Evolutionary conservation across 192 early-diverging fungal genomes (phyloP).

Genomic region (Podila minutissima): DNA sequence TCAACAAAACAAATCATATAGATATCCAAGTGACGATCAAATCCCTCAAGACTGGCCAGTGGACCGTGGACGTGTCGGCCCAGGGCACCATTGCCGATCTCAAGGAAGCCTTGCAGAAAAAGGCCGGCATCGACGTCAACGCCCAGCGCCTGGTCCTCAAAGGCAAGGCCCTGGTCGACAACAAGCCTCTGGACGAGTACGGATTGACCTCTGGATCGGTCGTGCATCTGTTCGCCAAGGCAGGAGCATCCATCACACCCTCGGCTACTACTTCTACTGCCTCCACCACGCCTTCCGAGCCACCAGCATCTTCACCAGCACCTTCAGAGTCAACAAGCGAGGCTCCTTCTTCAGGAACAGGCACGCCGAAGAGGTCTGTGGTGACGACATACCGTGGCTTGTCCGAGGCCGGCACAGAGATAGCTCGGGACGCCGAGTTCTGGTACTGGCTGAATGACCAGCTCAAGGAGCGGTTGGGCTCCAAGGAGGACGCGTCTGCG

Average conservation of each 20-base stretch:
- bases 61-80: conserved; percentile 45
- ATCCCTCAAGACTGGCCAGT: conserved; percentile 54
- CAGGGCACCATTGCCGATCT: conserved; percentile 51
- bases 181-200: conserved; percentile 62
- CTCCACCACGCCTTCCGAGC: background rate
- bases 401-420: conserved; percentile 34
- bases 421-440: conserved; percentile 40
- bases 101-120: conserved; percentile 46
- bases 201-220: conserved; percentile 51
- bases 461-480: conserved; percentile 43
- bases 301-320: background rate
- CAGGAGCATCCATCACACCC: conserved; percentile 17
- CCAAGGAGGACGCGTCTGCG: conserved; percentile 44
- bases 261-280: conserved; percentile 1
- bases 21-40: conserved; percentile 56
- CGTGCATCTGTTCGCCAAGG: conserved; percentile 62
- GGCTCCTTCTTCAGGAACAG: background rate
- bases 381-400: conserved; percentile 36
- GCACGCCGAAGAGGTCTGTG: conserved; percentile 11
- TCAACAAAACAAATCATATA: background rate
- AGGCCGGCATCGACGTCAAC: conserved; percentile 33
- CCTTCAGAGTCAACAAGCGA: background rate
- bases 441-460: conserved; percentile 52
- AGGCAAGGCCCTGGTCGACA: conserved; percentile 67
- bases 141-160: conserved; percentile 68